These are phyloP conservation scores for Parietaria judaica DNA, from an alignment of 306 rosid species.

Conservation along the genomic window DNA sequence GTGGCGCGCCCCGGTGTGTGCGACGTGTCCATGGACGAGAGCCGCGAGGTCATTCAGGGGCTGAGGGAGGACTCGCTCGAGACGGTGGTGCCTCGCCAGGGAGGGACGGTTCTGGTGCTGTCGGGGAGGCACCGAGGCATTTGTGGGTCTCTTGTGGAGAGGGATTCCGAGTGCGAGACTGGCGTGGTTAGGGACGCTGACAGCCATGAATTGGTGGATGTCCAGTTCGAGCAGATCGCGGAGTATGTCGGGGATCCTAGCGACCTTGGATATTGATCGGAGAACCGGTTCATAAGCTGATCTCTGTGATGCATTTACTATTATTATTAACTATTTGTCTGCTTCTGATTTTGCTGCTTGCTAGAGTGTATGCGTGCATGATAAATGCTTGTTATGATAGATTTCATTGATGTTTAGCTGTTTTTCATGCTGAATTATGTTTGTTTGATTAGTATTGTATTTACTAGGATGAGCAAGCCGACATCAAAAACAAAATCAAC, in stretches of 20 bases:
- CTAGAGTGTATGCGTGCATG: too few species aligned
- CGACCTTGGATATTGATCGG: conserved; percentile 57
- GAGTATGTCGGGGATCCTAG: conserved; percentile 82
- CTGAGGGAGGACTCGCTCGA: conserved; percentile 67
- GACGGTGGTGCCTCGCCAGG: conserved; percentile 66
- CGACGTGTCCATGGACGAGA: conserved; percentile 74
- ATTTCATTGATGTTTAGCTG: too few species aligned
- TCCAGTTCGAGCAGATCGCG: conserved; percentile 69
- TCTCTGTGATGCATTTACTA: too few species aligned
- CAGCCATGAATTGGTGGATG: conserved; percentile 51
- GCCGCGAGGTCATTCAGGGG: conserved; percentile 70
- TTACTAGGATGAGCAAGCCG: too few species aligned
- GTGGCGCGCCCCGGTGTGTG: conserved; percentile 69
- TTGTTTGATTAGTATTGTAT: too few species aligned
- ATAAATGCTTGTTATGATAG: too few species aligned
- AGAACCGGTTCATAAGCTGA: not conserved
- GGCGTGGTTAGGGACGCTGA: conserved; percentile 71
- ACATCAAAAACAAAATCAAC: too few species aligned
- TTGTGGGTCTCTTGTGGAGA: conserved; percentile 69
- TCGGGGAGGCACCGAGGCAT: conserved; percentile 69
- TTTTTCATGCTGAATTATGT: too few species aligned
- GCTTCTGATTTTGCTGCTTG: too few species aligned
- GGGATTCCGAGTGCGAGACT: conserved; percentile 55
- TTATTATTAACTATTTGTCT: too few species aligned
- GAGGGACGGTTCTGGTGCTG: conserved; percentile 73